Conservation (phyloP, 1,284 basidiomycete genomes). For the Cutaneotrichosporon sp. region DNA sequence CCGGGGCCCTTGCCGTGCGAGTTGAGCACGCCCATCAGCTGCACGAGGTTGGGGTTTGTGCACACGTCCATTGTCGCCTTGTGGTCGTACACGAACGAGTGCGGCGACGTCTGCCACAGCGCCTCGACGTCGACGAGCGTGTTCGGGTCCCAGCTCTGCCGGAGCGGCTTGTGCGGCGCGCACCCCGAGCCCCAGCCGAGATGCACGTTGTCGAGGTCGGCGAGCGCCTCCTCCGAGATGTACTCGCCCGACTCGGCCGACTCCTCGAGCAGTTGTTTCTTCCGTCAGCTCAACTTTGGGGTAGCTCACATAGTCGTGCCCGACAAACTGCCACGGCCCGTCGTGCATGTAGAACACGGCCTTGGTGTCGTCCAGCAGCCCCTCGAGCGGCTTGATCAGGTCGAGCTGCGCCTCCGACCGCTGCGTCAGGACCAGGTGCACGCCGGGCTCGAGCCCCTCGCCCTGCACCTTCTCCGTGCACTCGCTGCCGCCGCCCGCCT, state of each 20-base stretch:
- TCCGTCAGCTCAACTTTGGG: constrained; percentile 9
- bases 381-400: constrained; percentile 37
- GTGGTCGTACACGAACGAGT: constrained; percentile 49
- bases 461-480: constrained; percentile 34
- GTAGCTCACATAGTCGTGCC: constrained; percentile 49
- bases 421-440: constrained; percentile 29
- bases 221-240: constrained; percentile 25
- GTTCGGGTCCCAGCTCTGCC: constrained; percentile 34
- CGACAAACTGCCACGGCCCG: constrained; percentile 51
- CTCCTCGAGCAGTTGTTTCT: constrained; percentile 41
- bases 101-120: constrained; percentile 35
- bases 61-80: constrained; percentile 63
- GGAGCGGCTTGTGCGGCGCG: constrained; percentile 44
- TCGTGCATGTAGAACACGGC: constrained; percentile 49
- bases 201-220: constrained; percentile 38
- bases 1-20: constrained; percentile 58
- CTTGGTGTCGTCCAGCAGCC: constrained; percentile 37
- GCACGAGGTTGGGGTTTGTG: constrained; percentile 59
- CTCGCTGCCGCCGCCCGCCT: constrained; percentile 6
- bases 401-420: constrained; percentile 41
- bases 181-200: constrained; percentile 52
- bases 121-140: constrained; percentile 33
- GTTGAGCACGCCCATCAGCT: constrained; percentile 62
- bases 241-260: constrained; percentile 45
- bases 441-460: constrained; percentile 39